A percentile compares a stretch with the other conserved stretches of the same genome.
These are phyloP conservation scores for Pavlovales sp. DNA, from an alignment of 208 protist species.

Conservation along the genomic window DNA sequence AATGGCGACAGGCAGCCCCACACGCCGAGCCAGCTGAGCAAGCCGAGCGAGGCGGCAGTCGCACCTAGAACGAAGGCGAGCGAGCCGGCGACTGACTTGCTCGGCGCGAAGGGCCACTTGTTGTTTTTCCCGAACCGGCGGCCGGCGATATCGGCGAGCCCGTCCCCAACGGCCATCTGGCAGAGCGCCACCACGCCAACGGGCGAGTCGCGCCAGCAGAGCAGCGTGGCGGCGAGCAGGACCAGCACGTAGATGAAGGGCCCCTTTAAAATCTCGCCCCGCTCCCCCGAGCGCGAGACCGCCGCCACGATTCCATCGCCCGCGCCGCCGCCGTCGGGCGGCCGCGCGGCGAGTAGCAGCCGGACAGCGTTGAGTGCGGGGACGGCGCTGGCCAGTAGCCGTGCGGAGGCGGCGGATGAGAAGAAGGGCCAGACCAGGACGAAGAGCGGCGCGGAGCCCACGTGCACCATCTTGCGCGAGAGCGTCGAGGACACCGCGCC, in stretches of 20 bases:
- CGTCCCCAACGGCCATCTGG: slow-evolving; percentile 35
- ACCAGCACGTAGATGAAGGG: slow-evolving; percentile 21
- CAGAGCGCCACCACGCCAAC: not conserved
- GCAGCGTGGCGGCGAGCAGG: not conserved
- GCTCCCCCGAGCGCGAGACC: slow-evolving; percentile 6
- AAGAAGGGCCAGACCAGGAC: slow-evolving; percentile 21
- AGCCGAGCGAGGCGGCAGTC: not conserved
- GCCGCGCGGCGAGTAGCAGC: not conserved
- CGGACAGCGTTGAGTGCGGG: not conserved
- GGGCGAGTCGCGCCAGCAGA: not conserved
- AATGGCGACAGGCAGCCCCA: not conserved
- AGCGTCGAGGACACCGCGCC: not conserved
- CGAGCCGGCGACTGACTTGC: not conserved
- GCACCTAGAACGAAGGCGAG: not conserved
- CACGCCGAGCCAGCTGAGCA: not conserved
- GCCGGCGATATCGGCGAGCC: slow-evolving; percentile 25
- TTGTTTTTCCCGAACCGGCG: not conserved
- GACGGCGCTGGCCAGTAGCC: not conserved
- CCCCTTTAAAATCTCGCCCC: not conserved
- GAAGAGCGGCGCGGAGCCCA: slow-evolving; percentile 3
- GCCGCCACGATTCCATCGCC: not conserved
- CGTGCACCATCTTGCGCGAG: slow-evolving; percentile 27
- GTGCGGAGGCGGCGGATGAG: not conserved
- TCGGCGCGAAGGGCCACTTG: not conserved
- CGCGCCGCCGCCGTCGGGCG: not conserved